These are phyloP conservation scores for Ogataea pignaliae DNA, from an alignment of 805 yeast genomes.

Conservation along the genomic window DNA sequence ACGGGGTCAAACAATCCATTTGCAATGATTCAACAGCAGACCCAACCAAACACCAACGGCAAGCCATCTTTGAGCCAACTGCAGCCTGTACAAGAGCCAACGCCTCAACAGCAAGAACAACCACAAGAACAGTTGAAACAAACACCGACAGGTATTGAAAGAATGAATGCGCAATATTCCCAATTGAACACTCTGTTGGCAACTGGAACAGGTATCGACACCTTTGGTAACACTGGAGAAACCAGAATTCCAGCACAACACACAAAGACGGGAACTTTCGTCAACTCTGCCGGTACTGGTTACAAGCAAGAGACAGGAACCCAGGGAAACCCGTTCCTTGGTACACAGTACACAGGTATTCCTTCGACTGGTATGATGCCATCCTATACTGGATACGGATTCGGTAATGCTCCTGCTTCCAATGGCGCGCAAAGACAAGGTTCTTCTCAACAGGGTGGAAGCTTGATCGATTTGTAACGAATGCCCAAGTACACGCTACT, in stretches of 20 bases:
- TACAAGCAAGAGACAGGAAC: slow-evolving; percentile 45
- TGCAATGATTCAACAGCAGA: slow-evolving; percentile 25
- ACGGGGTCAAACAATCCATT: slow-evolving; percentile 37
- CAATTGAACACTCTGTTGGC: slow-evolving; percentile 77
- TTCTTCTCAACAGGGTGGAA: slow-evolving; percentile 21
- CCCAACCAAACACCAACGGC: slow-evolving; percentile 32
- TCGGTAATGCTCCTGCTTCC: slow-evolving; percentile 62
- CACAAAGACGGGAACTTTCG: slow-evolving; percentile 73
- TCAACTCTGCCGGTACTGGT: slow-evolving; percentile 89
- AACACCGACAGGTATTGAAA: slow-evolving; percentile 50
- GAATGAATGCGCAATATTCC: slow-evolving; percentile 53
- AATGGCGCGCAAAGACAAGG: slow-evolving; percentile 17
- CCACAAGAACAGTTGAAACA: slow-evolving; percentile 36
- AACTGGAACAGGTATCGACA: slow-evolving; percentile 87
- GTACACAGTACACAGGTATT: slow-evolving; percentile 69
- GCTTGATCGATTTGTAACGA: slow-evolving; percentile 30
- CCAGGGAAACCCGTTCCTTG: slow-evolving; percentile 57
- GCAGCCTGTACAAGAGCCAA: slow-evolving; percentile 6
- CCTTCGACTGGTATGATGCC: slow-evolving; percentile 65
- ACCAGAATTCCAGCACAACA: slow-evolving; percentile 89
- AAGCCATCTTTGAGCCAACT: neutral
- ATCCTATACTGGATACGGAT: slow-evolving; percentile 90
- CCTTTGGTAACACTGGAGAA: slow-evolving; percentile 86
- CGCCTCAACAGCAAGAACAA: slow-evolving; percentile 26
- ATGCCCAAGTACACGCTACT: neutral